Percentiles rank a stretch among this genome's conserved stretches.
phyloP scores from a whole-genome alignment of 306 rosid species.

The Trifolium repens region DNA sequence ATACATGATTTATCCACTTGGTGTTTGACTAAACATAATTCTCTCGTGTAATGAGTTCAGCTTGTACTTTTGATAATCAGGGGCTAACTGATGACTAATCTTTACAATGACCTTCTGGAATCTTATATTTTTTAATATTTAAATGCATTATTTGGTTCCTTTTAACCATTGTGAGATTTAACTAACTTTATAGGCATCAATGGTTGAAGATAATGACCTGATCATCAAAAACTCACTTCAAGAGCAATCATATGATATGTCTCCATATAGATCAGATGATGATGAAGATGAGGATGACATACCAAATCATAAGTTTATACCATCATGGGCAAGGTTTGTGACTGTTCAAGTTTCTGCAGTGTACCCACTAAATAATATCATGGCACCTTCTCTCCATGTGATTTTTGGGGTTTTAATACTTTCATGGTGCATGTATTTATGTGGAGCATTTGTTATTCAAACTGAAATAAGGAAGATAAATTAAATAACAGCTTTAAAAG shows the following conservation, averaged over 20 bases:
- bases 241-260: constrained; percentile 81
- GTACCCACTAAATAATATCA: constrained; percentile 1
- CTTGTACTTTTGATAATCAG: constrained; percentile 4
- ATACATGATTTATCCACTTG: not conserved
- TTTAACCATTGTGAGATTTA: constrained; percentile 36
- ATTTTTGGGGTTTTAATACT: no score
- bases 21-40: constrained; percentile 1
- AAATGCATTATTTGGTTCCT: constrained; percentile 17
- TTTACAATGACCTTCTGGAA: constrained; percentile 26
- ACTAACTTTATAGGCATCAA: constrained; percentile 51
- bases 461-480: constrained; percentile 23
- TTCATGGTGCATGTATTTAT: not conserved
- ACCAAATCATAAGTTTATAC: constrained; percentile 65
- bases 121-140: constrained; percentile 14
- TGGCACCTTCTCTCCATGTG: not conserved
- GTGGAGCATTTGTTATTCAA: constrained; percentile 16
- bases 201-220: constrained; percentile 38
- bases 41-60: not conserved
- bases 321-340: constrained; percentile 90
- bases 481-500: constrained; percentile 24
- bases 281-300: constrained; percentile 70
- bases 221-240: constrained; percentile 39
- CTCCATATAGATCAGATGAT: constrained; percentile 95
- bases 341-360: constrained; percentile 21
- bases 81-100: constrained; percentile 14